Base-by-base conservation (phyloP, 305 asterid species). In the Andrographis paniculata region DNA sequence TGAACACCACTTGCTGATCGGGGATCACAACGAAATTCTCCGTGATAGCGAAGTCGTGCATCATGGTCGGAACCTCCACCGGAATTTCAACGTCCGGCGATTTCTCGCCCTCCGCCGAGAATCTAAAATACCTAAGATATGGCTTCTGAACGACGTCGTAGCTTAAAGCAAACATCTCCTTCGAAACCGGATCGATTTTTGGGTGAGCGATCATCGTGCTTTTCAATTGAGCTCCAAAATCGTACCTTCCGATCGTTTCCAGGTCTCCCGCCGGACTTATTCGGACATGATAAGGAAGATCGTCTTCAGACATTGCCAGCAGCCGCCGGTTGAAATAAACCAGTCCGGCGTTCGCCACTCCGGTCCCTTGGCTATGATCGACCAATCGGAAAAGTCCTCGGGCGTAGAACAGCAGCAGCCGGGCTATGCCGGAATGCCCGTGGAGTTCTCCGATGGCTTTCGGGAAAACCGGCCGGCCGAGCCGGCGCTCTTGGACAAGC, bases 201-300 rank as follows among this genome's bases (percentile, higher is more conserved):
- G 92, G 92, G 69, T 80, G 92, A 2, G 92, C 92, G 2, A 80
- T 80, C 92, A 80, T 80, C 19, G 81, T 55, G 48, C 55, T 55
- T 5, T 14, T 36, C 67, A 77, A 42, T 33, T 77, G 77, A 14
- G 41, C 68, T 0, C 38, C 61, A 59, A 74, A 80, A 31, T 75
- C 58, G 52, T 55, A 77, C 18, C 92, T 54, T 7, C 77, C 92
- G 12, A 65, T 31, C 0, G 87, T 80, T 19, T 66, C 60, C 14
- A 80, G 64, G 33, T 80, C 92, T 23, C 92, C 87, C 12, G 77
- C 22, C 7, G 53, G 28, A 0, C 48, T 57, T 0, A 80, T 28
- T 3, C 58, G 31, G 3, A 80, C 67, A 11, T 80, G 76, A 51
- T 80, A 80, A 0, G 92, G 92, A 12, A 80, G 70, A 35, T 80